Conservation (phyloP, 768 basidiomycete species). For the Inosperma sp. region DNA sequence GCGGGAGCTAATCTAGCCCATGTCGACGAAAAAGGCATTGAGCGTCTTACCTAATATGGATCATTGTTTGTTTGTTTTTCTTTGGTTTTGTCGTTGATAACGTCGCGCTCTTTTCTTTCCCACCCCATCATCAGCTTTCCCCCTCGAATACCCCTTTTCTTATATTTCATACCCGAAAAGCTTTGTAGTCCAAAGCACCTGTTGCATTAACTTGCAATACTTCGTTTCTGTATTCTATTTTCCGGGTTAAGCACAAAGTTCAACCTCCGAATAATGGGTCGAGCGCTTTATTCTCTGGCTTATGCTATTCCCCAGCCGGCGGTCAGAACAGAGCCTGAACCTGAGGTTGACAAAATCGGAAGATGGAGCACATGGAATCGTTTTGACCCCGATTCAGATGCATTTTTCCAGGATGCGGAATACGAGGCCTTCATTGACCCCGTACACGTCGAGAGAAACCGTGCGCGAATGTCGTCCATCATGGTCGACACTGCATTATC, state of each 20-base stretch:
- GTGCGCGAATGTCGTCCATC: conserved; percentile 19
- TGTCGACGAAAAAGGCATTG: not conserved
- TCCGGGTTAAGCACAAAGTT: conserved; percentile 8
- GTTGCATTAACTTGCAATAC: conserved; percentile 9
- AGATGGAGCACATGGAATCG: conserved; percentile 62
- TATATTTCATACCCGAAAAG: no score
- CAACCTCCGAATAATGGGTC: conserved; percentile 50
- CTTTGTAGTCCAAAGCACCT: conserved; percentile 6
- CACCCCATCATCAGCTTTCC: conserved; percentile 5
- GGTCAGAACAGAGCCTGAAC: conserved; percentile 45
- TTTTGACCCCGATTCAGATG: conserved; percentile 80
- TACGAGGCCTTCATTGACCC: conserved; percentile 64
- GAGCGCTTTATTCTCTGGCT: conserved; percentile 49
- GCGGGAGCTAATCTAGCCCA: not conserved
- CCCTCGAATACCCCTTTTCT: conserved; percentile 6
- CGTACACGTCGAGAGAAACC: conserved; percentile 32
- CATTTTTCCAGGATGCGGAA: conserved; percentile 59
- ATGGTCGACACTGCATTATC: no score
- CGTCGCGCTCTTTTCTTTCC: conserved; percentile 5
- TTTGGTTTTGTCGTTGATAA: not conserved
- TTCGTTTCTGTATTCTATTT: conserved; percentile 7
- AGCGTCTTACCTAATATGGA: not conserved
- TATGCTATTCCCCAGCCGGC: conserved; percentile 35
- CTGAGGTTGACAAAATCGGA: conserved; percentile 36
- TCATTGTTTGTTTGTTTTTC: not conserved